Conservation (phyloP, 495 filamentous ascomycete genomes). For the Articulospora tetracladia region DNA sequence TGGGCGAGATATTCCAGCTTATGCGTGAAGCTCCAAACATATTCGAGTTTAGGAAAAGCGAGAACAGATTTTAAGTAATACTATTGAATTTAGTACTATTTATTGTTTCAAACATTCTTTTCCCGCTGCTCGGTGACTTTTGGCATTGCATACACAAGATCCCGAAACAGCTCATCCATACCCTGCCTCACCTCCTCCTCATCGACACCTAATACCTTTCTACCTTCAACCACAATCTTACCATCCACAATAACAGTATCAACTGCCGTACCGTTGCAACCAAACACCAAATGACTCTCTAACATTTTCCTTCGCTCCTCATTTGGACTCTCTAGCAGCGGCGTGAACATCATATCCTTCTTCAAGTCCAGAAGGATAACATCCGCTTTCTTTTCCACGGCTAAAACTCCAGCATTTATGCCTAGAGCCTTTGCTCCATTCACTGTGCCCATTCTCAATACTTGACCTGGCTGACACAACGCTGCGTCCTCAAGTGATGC, state of each 20-base stretch:
- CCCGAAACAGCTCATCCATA: constrained; percentile 6
- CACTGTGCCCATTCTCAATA: constrained; percentile 4
- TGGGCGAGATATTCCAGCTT: no score
- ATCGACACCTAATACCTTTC: constrained; percentile 6
- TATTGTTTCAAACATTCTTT: background rate
- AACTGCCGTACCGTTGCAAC: constrained; percentile 3
- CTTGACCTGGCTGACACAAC: constrained; percentile 1
- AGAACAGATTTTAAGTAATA: background rate
- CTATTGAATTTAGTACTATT: no score
- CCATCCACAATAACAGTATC: constrained; percentile 7
- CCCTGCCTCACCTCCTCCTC: constrained; percentile 4
- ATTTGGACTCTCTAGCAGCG: background rate
- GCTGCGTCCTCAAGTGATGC: background rate
- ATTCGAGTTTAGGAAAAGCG: background rate
- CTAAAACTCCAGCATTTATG: constrained; percentile 5
- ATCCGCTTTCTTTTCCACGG: constrained; percentile 3
- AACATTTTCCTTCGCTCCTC: constrained; percentile 5
- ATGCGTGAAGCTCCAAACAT: no score
- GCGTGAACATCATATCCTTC: constrained; percentile 16
- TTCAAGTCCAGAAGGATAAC: constrained; percentile 7
- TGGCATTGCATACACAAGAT: constrained; percentile 3
- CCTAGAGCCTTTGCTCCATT: constrained; percentile 10
- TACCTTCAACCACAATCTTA: constrained; percentile 2
- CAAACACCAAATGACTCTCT: constrained; percentile 11
- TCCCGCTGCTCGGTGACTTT: constrained; percentile 2